phyloP scores from a whole-genome alignment of 179 eudicot genomes.

The Silene noctiflora region DNA sequence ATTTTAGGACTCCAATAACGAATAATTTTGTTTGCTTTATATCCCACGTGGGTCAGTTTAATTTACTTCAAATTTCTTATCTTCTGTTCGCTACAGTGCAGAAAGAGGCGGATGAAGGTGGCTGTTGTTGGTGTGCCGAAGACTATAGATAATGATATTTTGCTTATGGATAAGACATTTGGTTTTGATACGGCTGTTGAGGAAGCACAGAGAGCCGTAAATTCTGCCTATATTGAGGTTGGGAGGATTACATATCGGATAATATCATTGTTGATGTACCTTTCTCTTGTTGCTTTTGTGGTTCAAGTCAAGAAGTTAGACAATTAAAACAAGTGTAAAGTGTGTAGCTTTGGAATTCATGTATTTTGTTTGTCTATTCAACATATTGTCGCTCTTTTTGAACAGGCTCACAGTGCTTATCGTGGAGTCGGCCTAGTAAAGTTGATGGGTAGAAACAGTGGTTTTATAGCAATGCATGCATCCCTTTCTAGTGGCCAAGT shows the following conservation, averaged over 20 bases:
- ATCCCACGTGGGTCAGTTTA: neutral
- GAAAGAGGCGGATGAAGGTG: conserved; percentile 74
- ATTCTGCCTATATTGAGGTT: conserved; percentile 98
- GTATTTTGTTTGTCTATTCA: neutral
- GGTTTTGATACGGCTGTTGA: conserved; percentile 99
- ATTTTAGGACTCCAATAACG: neutral
- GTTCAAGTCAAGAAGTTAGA: neutral
- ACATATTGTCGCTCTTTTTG: neutral
- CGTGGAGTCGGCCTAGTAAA: conserved; percentile 95
- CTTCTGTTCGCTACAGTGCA: conserved; percentile 45
- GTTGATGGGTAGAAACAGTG: conserved; percentile 99
- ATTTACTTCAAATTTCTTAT: conserved; percentile 10
- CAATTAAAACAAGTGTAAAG: neutral
- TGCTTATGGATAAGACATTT: conserved; percentile 97
- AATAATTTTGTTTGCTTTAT: neutral
- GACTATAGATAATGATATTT: conserved; percentile 95
- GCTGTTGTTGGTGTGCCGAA: conserved; percentile 98
- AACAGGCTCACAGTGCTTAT: conserved; percentile 97
- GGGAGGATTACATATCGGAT: conserved; percentile 6
- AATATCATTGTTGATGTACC: conserved; percentile 8
- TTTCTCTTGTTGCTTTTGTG: neutral
- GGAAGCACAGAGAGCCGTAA: conserved; percentile 97
- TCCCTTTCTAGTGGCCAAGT: conserved; percentile 98
- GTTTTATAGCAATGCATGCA: conserved; percentile 99
- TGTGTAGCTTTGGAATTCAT: neutral